Conservation (phyloP, 2,329 filamentous ascomycete genomes). For the Botrytis galanthina region DNA sequence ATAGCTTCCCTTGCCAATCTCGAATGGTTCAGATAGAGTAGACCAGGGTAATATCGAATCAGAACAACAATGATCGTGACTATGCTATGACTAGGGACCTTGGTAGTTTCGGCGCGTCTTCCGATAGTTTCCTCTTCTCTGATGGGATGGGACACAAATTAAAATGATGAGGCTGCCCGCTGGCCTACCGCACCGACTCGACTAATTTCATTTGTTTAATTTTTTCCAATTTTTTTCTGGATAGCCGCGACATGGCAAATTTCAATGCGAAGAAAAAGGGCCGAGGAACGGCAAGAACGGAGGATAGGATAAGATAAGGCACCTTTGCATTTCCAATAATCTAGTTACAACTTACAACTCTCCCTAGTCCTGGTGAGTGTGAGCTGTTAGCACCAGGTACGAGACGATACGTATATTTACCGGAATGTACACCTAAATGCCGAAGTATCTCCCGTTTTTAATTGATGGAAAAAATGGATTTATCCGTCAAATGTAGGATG, state of each 20-base stretch:
- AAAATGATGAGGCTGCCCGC: constrained; percentile 3
- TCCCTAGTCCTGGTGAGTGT: neutral
- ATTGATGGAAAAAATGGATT: neutral
- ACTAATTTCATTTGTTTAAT: neutral
- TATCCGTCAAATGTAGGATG: neutral
- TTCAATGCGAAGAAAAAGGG: constrained; percentile 6
- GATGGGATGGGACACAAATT: neutral
- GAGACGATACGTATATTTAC: neutral
- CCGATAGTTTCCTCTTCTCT: constrained; percentile 2
- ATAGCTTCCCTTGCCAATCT: constrained; percentile 1
- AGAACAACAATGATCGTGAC: neutral
- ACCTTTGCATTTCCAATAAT: constrained; percentile 13
- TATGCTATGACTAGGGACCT: neutral
- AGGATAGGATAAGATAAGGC: constrained; percentile 2
- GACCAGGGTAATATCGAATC: neutral
- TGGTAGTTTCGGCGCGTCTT: constrained; percentile 9
- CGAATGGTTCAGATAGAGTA: neutral
- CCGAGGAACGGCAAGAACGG: constrained; percentile 9
- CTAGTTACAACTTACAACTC: neutral
- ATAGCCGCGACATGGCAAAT: neutral
- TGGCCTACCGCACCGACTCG: neutral
- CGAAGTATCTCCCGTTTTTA: neutral
- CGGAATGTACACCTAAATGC: neutral
- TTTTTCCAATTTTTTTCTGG: neutral
- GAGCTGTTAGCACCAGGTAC: neutral